Percentiles rank a stretch among this genome's conserved stretches.
These are phyloP conservation scores for Ustilago sp. DNA, from an alignment of 1,284 basidiomycete genomes.

Conservation along the genomic window DNA sequence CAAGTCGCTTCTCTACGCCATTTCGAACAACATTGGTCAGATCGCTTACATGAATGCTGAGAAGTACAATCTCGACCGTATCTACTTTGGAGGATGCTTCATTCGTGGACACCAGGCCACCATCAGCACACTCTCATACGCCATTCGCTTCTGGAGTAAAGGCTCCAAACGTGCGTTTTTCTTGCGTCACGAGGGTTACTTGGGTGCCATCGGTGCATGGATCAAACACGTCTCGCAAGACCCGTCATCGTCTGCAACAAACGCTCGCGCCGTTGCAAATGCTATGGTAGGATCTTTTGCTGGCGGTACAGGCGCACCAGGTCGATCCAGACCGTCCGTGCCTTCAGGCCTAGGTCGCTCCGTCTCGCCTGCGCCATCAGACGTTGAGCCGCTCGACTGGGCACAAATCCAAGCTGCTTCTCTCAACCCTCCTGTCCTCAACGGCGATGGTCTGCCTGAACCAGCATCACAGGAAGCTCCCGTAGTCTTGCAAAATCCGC, in stretches of 20 bases:
- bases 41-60: slow-evolving; percentile 99
- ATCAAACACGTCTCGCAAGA: slow-evolving; percentile 62
- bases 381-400: slow-evolving; percentile 36
- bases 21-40: slow-evolving; percentile 99
- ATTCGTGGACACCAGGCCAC: slow-evolving; percentile 98
- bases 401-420: slow-evolving; percentile 33
- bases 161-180: slow-evolving; percentile 96
- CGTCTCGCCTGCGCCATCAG: slow-evolving; percentile 24
- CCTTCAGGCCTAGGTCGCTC: slow-evolving; percentile 39
- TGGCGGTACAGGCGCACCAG: slow-evolving; percentile 12
- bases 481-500: slow-evolving; percentile 17
- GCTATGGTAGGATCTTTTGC: slow-evolving; percentile 27
- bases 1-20: slow-evolving; percentile 86
- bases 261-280: slow-evolving; percentile 23
- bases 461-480: slow-evolving; percentile 7
- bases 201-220: slow-evolving; percentile 76
- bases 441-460: slow-evolving; percentile 37
- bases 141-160: slow-evolving; percentile 99
- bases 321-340: slow-evolving; percentile 30
- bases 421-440: slow-evolving; percentile 25
- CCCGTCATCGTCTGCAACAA: slow-evolving; percentile 17
- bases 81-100: slow-evolving; percentile 99
- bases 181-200: slow-evolving; percentile 96
- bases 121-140: slow-evolving; percentile 96
- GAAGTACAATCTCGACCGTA: slow-evolving; percentile 95